These are phyloP conservation scores for Lactarius trivialis DNA, from an alignment of 768 basidiomycete species.

Conservation along the genomic window DNA sequence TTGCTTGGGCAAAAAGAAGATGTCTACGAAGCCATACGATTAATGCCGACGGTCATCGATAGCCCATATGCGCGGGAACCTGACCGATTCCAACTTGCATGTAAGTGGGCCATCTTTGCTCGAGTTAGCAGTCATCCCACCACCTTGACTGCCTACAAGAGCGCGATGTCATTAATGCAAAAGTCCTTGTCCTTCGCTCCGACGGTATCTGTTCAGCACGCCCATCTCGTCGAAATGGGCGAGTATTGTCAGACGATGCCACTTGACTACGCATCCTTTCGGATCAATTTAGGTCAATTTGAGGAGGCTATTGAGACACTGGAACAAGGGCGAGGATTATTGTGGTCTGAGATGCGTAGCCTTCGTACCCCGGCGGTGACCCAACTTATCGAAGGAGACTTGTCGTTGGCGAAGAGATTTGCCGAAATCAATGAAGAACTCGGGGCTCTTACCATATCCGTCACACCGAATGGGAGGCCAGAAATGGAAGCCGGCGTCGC, in stretches of 20 bases:
- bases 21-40: neutral
- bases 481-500: too few species aligned
- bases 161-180: neutral
- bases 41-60: neutral
- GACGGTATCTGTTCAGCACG: neutral
- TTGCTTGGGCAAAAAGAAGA: neutral
- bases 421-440: too few species aligned
- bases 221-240: neutral
- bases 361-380: too few species aligned
- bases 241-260: neutral
- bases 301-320: too few species aligned
- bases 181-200: neutral
- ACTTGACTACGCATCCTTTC: neutral
- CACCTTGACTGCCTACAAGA: neutral
- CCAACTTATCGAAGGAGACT: too few species aligned
- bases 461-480: too few species aligned
- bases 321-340: too few species aligned
- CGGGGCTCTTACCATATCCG: too few species aligned
- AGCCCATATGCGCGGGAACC: neutral
- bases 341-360: too few species aligned
- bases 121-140: neutral
- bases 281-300: too few species aligned
- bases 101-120: neutral
- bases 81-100: neutral
- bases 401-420: too few species aligned